These are phyloP conservation scores for Phytophthora podocarpi DNA, from an alignment of 352 stramenopile species.

Conservation along the genomic window DNA sequence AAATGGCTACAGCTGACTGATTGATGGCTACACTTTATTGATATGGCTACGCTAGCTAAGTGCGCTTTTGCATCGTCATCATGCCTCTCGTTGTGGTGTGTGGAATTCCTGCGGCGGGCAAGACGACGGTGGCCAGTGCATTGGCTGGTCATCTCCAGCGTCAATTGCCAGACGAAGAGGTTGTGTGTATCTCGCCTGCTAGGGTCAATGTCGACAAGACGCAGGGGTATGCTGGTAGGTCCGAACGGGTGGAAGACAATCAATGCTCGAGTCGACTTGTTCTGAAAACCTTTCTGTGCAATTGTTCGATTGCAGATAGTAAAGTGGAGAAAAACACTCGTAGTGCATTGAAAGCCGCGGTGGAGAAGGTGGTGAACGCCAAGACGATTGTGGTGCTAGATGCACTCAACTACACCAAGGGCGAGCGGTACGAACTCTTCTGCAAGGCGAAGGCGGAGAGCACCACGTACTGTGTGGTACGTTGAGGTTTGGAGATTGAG, in stretches of 20 bases:
- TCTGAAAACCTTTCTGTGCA: too few species aligned
- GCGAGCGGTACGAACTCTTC: slow-evolving; percentile 95
- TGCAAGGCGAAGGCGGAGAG: slow-evolving; percentile 92
- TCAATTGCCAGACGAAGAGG: slow-evolving; percentile 42
- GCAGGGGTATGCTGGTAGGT: slow-evolving; percentile 63
- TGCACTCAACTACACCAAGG: slow-evolving; percentile 96
- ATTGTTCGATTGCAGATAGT: slow-evolving; percentile 55
- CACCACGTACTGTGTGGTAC: slow-evolving; percentile 90
- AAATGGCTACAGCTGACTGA: slow-evolving; percentile 17
- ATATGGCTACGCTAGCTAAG: too few species aligned
- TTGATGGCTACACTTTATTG: slow-evolving; percentile 28
- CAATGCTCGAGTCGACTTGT: too few species aligned
- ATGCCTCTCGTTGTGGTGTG: slow-evolving; percentile 85
- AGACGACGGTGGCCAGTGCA: slow-evolving; percentile 59
- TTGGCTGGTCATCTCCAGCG: slow-evolving; percentile 51
- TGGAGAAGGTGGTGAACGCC: slow-evolving; percentile 63
- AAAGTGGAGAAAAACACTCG: slow-evolving; percentile 73
- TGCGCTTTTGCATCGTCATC: slow-evolving; percentile 1
- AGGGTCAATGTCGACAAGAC: slow-evolving; percentile 64
- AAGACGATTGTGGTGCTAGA: slow-evolving; percentile 92
- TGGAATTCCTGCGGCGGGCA: slow-evolving; percentile 71
- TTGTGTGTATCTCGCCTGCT: slow-evolving; percentile 65
- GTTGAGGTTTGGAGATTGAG: background rate
- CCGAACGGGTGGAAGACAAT: slow-evolving; percentile 13
- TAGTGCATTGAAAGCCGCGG: slow-evolving; percentile 64